Evolutionary conservation across 176 grass and related monocot genomes (phyloP).

Genomic region (Puccinellia tenuiflora): DNA sequence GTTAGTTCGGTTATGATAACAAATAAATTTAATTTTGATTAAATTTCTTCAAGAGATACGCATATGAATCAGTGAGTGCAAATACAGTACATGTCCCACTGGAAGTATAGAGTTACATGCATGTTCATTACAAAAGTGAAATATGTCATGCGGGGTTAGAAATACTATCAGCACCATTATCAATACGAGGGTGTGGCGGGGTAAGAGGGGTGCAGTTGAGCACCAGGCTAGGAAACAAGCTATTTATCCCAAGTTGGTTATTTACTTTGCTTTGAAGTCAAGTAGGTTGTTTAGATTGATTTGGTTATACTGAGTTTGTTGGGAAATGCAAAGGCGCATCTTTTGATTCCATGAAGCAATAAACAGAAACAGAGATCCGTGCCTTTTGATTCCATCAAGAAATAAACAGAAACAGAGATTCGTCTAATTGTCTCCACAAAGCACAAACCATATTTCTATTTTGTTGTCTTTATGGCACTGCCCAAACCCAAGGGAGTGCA

Average conservation of each 20-base stretch:
- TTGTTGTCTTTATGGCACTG: background rate
- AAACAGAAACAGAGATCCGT: background rate
- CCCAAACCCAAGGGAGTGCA: background rate
- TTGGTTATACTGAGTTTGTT: background rate
- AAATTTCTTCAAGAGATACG: constrained; percentile 4
- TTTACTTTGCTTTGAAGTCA: background rate
- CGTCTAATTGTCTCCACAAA: background rate
- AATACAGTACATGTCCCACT: constrained; percentile 12
- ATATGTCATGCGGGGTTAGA: too few relatives aligned
- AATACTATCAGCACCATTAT: too few relatives aligned
- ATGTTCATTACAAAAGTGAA: too few relatives aligned
- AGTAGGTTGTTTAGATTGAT: background rate
- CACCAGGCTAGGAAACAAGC: background rate
- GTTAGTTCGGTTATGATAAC: constrained; percentile 18
- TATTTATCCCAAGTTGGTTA: background rate
- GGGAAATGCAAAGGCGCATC: background rate
- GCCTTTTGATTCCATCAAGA: background rate
- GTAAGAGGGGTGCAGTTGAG: background rate
- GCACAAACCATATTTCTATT: background rate
- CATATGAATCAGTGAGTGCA: background rate
- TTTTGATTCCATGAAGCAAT: background rate
- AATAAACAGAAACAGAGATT: background rate
- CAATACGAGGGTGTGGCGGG: background rate
- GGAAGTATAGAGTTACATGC: too few relatives aligned
- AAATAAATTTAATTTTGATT: background rate